Conservation (phyloP, 2,329 filamentous ascomycete species). For the Colletotrichum sp. region DNA sequence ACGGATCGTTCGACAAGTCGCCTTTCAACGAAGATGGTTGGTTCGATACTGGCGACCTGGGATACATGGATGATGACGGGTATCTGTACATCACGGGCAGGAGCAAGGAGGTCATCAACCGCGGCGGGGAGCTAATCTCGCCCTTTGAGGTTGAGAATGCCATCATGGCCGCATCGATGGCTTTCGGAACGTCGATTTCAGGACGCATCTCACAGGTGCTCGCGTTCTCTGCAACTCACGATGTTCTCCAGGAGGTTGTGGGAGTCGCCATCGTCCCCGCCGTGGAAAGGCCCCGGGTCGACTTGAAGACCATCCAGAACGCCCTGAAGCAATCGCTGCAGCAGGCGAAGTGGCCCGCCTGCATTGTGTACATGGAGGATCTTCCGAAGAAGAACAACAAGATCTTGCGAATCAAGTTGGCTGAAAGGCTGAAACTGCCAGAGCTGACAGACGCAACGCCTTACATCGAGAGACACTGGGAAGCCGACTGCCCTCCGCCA, state of each 20-base stretch:
- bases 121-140: conserved; percentile 63
- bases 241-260: conserved; percentile 61
- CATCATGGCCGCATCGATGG: conserved; percentile 50
- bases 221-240: conserved; percentile 58
- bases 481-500: conserved; percentile 51
- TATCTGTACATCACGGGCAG: conserved; percentile 60
- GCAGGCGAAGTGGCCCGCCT: conserved; percentile 56
- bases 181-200: conserved; percentile 45
- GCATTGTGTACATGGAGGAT: conserved; percentile 60
- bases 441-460: conserved; percentile 48
- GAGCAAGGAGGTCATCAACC: conserved; percentile 62
- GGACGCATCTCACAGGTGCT: conserved; percentile 52
- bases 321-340: conserved; percentile 52
- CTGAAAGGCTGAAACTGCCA: conserved; percentile 49
- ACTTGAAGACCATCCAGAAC: conserved; percentile 52
- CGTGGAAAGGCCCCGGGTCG: conserved; percentile 43
- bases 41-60: conserved; percentile 61
- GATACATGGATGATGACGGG: conserved; percentile 54
- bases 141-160: conserved; percentile 65
- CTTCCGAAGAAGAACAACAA: conserved; percentile 63
- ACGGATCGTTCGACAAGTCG: conserved; percentile 47
- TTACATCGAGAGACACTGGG: conserved; percentile 50
- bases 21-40: conserved; percentile 53
- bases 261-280: conserved; percentile 57
- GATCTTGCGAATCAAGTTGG: conserved; percentile 58